Percentiles rank a stretch among this genome's conserved stretches.
Conservation (phyloP, 2,329 filamentous ascomycete genomes). For the Periconia digitata region DNA sequence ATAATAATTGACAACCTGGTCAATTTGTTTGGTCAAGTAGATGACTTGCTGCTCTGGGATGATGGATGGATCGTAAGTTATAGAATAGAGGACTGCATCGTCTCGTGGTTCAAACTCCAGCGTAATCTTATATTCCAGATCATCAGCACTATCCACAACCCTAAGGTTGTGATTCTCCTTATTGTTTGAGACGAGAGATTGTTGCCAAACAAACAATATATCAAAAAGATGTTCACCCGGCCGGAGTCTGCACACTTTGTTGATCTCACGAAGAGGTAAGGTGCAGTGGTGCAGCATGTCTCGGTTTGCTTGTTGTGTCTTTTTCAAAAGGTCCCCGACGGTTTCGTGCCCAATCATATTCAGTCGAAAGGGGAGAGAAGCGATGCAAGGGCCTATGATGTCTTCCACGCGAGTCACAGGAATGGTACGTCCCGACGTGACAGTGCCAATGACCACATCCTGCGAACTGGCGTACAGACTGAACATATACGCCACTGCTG, state of each 20-base stretch:
- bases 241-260: constrained; percentile 58
- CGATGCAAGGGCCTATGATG: constrained; percentile 77
- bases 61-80: constrained; percentile 56
- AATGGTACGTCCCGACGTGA: constrained; percentile 80
- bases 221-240: constrained; percentile 69
- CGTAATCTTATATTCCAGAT: constrained; percentile 73
- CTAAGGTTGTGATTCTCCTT: constrained; percentile 45
- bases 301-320: constrained; percentile 67
- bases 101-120: constrained; percentile 71
- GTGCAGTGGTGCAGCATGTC: constrained; percentile 64
- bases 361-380: constrained; percentile 72
- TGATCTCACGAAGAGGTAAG: constrained; percentile 70
- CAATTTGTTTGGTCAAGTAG: constrained; percentile 63
- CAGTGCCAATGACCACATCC: constrained; percentile 74
- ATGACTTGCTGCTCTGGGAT: constrained; percentile 60
- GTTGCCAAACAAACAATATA: constrained; percentile 80
- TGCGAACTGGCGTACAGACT: constrained; percentile 62
- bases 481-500: constrained; percentile 68
- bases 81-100: constrained; percentile 52
- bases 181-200: constrained; percentile 57
- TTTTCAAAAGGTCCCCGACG: constrained; percentile 62
- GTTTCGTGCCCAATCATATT: constrained; percentile 56
- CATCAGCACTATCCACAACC: constrained; percentile 66
- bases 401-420: constrained; percentile 69
- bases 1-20: constrained; percentile 52